Percentiles rank a stretch among this genome's conserved stretches.
Evolutionary conservation across 192 early-diverging fungal genomes (phyloP).

Genomic region (Coemansia furcata): DNA sequence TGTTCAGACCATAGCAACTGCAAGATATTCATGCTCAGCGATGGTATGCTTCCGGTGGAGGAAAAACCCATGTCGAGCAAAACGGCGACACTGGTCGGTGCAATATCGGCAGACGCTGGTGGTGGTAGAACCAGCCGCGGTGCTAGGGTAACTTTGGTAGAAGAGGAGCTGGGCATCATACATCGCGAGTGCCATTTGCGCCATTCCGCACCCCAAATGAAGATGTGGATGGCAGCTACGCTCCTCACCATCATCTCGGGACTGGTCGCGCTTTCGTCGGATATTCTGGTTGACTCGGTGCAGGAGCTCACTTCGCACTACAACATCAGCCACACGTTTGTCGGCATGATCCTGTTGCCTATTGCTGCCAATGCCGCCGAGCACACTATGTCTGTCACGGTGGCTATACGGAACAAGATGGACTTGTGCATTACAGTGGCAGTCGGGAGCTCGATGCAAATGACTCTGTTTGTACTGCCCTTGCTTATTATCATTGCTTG

Average conservation of each 20-base stretch:
- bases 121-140: not conserved
- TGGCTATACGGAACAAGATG: conserved; percentile 91
- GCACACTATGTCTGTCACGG: conserved; percentile 80
- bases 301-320: conserved; percentile 56
- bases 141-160: not conserved
- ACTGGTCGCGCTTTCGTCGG: conserved; percentile 74
- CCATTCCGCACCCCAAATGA: conserved; percentile 54
- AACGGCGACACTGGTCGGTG: conserved; percentile 3
- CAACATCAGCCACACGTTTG: conserved; percentile 77
- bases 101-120: not conserved
- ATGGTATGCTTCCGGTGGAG: not conserved
- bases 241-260: conserved; percentile 63
- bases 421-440: conserved; percentile 71
- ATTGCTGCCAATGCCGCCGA: conserved; percentile 87
- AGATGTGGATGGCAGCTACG: conserved; percentile 56
- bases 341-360: conserved; percentile 89
- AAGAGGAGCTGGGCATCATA: not conserved
- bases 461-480: conserved; percentile 76
- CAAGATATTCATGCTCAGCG: not conserved
- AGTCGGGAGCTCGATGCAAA: conserved; percentile 82
- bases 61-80: not conserved
- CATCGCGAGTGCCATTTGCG: conserved; percentile 13
- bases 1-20: not conserved
- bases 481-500: conserved; percentile 79
- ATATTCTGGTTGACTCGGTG: conserved; percentile 72